Base-by-base conservation (phyloP, 257 asterid species). In the Gentiana straminea region DNA sequence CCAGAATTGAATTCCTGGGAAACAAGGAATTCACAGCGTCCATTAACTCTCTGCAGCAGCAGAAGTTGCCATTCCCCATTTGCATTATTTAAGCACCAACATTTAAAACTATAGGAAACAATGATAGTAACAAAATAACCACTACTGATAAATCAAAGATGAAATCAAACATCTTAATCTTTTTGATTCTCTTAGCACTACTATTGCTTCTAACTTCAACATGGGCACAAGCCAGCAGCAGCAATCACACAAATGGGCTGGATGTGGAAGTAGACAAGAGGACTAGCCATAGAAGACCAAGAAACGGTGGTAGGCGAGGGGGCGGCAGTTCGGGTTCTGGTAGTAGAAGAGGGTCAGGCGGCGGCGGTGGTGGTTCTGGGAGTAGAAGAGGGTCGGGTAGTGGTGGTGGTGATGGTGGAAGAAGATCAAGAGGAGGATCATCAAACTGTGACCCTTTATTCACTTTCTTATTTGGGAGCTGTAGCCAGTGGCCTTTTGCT, bases 401-500 rank as follows among this genome's bases (percentile, higher is more conserved):
- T 12, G 60, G 58, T 4, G 61, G 55, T 8, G 45, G 61, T 35
- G 9, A 53, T 33, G 60, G 58, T 4, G 66, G 55, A 13, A 54
- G 70, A 39, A 51, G 75, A 46, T 43, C 54, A 15, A 13, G 51
- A 51, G 53, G 68, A 55, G 57, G 63, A 49, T 49, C 58, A 13
- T 52, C 70, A 10, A 52, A 47, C 39, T 73, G 79, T 62, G 79
- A 73, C 52, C 75, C 79, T 13, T 43, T 73, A 2, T 73, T 35
- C 61, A 61, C 61, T 1, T 69, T 34, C 13, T 51, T 73, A 6
- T 73, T 68, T 58, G 79, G 68, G 38, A 59, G 55, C 46, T 73
- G 79, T 54, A 72, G 79, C 1, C 75, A 68, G 24, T 73, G 79
- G 79, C 79, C 79, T n/a, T 73, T 69, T n/a, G 24, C 67, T 39